Percentiles rank a stretch among this genome's conserved stretches.
Conservation (phyloP, 2,329 filamentous ascomycete genomes). For the Fusarium tupiense region DNA sequence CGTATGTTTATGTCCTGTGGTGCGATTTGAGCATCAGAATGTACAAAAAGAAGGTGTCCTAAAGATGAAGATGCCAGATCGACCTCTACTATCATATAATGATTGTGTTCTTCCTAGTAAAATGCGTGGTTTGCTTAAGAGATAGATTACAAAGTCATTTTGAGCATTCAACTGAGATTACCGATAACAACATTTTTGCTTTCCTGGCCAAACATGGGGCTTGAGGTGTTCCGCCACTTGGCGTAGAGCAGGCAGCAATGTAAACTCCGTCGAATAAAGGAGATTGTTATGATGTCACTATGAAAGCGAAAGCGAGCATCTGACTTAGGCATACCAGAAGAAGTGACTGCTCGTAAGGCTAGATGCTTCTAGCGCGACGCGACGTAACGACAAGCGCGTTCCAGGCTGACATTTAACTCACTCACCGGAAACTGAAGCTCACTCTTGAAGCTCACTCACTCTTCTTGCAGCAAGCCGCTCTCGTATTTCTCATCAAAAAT, state of each 20-base stretch:
- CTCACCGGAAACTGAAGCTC: too few species aligned
- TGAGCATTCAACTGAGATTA: rapidly evolving
- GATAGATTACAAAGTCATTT: rapidly evolving
- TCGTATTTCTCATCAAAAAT: too few species aligned
- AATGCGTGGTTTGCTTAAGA: rapidly evolving
- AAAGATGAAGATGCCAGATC: rapidly evolving
- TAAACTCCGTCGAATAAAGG: not conserved
- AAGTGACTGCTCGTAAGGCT: not conserved
- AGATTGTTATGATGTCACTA: not conserved
- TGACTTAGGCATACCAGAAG: not conserved
- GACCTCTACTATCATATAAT: rapidly evolving
- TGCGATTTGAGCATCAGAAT: not conserved
- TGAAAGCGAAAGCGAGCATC: not conserved
- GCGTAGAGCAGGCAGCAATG: not conserved
- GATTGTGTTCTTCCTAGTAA: not conserved
- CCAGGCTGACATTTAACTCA: not conserved
- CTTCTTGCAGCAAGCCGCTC: too few species aligned
- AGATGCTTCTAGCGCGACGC: not conserved
- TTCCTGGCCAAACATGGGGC: rapidly evolving
- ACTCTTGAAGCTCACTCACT: too few species aligned
- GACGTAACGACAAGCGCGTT: not conserved
- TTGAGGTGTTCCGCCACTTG: not conserved
- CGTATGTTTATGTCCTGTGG: not conserved
- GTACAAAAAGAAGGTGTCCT: rapidly evolving
- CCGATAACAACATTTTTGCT: rapidly evolving